Evolutionary conservation across 2,329 filamentous ascomycete genomes (phyloP).

Genomic region (Pyricularia grisea): DNA sequence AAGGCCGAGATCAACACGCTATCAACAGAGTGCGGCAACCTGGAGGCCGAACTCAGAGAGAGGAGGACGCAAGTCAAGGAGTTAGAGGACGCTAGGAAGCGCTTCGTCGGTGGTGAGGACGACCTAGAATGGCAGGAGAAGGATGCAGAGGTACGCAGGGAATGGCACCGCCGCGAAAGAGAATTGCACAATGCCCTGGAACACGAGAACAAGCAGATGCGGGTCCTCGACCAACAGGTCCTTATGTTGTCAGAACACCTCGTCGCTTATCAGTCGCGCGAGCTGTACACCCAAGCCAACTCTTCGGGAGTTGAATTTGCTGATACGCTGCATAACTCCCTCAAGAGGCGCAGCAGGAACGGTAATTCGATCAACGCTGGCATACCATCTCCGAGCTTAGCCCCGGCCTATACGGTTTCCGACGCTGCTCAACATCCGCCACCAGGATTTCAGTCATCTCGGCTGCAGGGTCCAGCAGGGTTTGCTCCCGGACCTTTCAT

Average conservation of each 20-base stretch:
- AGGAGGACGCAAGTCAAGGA: conserved; percentile 64
- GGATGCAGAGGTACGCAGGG: conserved; percentile 40
- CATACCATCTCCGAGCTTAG: conserved; percentile 29
- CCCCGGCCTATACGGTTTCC: conserved; percentile 27
- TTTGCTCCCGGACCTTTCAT: conserved; percentile 46
- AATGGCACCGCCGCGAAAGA: conserved; percentile 45
- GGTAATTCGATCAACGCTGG: conserved; percentile 35
- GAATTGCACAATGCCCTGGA: conserved; percentile 41
- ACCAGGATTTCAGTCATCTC: conserved; percentile 35
- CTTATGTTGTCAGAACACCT: conserved; percentile 11
- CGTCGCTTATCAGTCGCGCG: conserved; percentile 1
- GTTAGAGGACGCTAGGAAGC: conserved; percentile 61
- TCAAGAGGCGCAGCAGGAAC: conserved; percentile 36
- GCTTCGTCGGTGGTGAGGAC: conserved; percentile 49
- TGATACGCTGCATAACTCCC: conserved; percentile 21
- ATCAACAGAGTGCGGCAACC: conserved; percentile 52
- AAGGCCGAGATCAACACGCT: conserved; percentile 44
- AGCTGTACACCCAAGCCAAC: conserved; percentile 4
- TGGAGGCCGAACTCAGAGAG: conserved; percentile 66
- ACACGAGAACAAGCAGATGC: conserved; percentile 35
- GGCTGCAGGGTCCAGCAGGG: conserved; percentile 30
- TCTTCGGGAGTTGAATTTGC: conserved; percentile 36
- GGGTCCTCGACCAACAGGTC: conserved; percentile 32
- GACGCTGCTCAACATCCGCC: conserved; percentile 24
- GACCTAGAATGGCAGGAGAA: conserved; percentile 46